Conservation (phyloP, 78 protist genomes). For the Mastigamoeba balamuthi region DNA sequence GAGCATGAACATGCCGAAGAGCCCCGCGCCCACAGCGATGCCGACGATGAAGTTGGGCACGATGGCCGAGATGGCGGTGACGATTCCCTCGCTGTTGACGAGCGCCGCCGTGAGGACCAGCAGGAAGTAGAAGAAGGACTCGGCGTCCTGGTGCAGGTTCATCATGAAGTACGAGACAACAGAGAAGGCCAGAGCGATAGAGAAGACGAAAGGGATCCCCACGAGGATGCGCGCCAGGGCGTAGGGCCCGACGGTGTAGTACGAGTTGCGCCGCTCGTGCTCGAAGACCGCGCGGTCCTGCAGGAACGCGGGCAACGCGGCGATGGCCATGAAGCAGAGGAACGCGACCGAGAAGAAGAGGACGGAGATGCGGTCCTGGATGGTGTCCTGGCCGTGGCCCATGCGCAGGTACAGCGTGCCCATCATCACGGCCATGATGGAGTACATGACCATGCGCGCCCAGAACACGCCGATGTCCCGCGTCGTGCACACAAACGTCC, state of each 20-base stretch:
- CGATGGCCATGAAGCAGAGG: slow-evolving; percentile 18
- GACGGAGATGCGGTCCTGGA: slow-evolving; percentile 4
- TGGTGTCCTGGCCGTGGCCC: background rate
- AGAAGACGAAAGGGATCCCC: background rate
- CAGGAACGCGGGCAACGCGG: background rate
- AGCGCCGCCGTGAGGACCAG: background rate
- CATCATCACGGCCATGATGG: background rate
- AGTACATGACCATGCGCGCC: slow-evolving; percentile 11
- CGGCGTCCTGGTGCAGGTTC: background rate
- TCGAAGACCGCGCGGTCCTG: slow-evolving; percentile 36
- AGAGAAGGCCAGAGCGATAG: background rate
- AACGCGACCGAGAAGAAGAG: slow-evolving; percentile 14
- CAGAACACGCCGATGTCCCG: background rate
- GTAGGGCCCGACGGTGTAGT: slow-evolving; percentile 32
- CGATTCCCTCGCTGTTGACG: background rate
- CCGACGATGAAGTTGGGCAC: slow-evolving; percentile 13
- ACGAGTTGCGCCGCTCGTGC: slow-evolving; percentile 31
- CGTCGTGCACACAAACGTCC: too few species aligned
- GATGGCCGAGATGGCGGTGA: background rate
- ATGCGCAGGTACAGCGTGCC: slow-evolving; percentile 14
- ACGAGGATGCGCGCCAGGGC: slow-evolving; percentile 7
- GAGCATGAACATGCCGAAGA: slow-evolving; percentile 2
- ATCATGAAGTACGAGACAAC: slow-evolving; percentile 5
- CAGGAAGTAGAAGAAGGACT: slow-evolving; percentile 14
- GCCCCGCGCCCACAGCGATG: background rate